phyloP scores from a whole-genome alignment of 2,329 filamentous ascomycete genomes.

The Pseudogymnoascus sp. region DNA sequence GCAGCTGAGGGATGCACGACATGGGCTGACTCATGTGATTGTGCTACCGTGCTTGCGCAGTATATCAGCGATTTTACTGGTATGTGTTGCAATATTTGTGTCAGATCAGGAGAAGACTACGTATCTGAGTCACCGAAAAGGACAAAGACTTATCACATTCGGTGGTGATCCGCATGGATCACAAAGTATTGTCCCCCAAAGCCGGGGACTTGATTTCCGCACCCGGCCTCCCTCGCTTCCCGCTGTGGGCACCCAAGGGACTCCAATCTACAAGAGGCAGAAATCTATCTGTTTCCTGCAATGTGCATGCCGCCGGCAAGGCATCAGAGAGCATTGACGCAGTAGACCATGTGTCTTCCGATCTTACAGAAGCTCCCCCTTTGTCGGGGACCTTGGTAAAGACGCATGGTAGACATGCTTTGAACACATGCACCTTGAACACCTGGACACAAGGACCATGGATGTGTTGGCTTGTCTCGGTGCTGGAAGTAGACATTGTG shows the following conservation, averaged over 20 bases:
- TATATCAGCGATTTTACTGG: background rate
- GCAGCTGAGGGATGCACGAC: background rate
- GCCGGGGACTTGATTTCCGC: background rate
- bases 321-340: background rate
- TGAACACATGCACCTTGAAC: background rate
- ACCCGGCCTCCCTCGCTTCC: background rate
- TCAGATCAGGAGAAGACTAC: background rate
- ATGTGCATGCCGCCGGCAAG: background rate
- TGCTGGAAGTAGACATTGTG: background rate
- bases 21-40: background rate
- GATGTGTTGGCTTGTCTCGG: conserved; percentile 3
- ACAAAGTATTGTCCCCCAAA: background rate
- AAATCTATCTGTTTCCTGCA: background rate
- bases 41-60: background rate
- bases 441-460: background rate
- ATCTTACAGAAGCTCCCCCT: background rate
- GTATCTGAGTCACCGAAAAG: background rate
- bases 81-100: background rate
- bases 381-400: background rate
- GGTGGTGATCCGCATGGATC: background rate
- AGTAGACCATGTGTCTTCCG: background rate
- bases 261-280: background rate
- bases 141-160: background rate
- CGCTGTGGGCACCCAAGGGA: background rate
- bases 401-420: conserved; percentile 4